Conservation (phyloP, 2,329 filamentous ascomycete species). For the Fonsecaea monophora region DNA sequence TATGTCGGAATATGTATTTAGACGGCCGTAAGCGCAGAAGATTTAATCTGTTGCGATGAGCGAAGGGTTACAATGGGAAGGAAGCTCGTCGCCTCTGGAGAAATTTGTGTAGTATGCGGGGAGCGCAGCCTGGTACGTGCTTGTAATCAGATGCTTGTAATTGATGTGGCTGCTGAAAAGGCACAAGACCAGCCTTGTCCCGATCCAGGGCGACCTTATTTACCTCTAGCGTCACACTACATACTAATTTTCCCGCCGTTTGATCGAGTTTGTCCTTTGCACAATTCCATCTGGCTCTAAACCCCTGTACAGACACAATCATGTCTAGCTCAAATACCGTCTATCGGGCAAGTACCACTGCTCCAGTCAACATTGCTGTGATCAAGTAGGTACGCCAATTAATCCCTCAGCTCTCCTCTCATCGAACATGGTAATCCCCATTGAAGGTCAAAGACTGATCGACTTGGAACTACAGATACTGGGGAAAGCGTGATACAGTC, state of each 20-base stretch:
- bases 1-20: neutral
- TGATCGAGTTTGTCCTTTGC: too few species aligned
- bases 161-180: too few species aligned
- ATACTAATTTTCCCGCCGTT: too few species aligned
- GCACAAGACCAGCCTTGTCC: neutral
- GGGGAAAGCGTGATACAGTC: conserved; percentile 94
- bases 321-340: conserved; percentile 52
- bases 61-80: neutral
- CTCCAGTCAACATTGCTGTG: conserved; percentile 56
- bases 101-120: neutral
- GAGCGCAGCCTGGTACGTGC: neutral
- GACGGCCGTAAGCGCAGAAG: neutral
- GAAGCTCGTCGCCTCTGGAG: neutral
- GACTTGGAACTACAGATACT: conserved; percentile 66
- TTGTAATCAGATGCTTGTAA: too few species aligned
- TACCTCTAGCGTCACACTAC: too few species aligned
- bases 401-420: conserved; percentile 12
- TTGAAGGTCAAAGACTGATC: neutral
- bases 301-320: neutral
- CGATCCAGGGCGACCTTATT: too few species aligned
- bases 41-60: neutral
- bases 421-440: neutral
- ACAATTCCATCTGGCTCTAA: neutral
- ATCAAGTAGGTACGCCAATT: conserved; percentile 42
- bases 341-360: conserved; percentile 92